phyloP scores from a whole-genome alignment of 129 eudicot species.

The Solidago caesia region DNA sequence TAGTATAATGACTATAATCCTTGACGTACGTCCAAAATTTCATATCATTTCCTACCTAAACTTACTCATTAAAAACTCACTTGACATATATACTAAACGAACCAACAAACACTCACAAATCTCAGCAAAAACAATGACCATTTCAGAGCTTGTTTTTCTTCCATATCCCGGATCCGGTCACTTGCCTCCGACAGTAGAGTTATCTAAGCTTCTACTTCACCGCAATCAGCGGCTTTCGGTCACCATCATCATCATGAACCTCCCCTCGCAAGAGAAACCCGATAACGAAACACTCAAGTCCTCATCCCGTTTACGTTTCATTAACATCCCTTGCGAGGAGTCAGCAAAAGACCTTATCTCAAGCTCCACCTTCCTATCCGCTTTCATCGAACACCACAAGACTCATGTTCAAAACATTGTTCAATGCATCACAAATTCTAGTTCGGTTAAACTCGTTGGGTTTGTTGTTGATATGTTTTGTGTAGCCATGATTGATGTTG shows the following conservation, averaged over 20 bases:
- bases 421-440: background rate
- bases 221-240: slow-evolving; percentile 24
- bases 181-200: slow-evolving; percentile 31
- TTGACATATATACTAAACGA: too few relatives aligned
- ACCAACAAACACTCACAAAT: too few relatives aligned
- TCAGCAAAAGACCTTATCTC: slow-evolving; percentile 21
- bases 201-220: slow-evolving; percentile 31
- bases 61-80: too few relatives aligned
- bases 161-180: slow-evolving; percentile 39
- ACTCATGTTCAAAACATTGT: slow-evolving; percentile 6
- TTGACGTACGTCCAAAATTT: too few relatives aligned
- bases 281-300: background rate
- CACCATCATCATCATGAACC: slow-evolving; percentile 30
- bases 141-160: slow-evolving; percentile 26
- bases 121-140: background rate
- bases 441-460: slow-evolving; percentile 22
- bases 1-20: too few relatives aligned
- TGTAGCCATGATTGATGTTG: slow-evolving; percentile 38
- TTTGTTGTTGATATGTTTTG: slow-evolving; percentile 42
- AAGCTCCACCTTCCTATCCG: slow-evolving; percentile 11
- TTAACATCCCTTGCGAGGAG: slow-evolving; percentile 23
- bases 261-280: slow-evolving; percentile 11
- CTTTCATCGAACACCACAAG: slow-evolving; percentile 21
- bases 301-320: slow-evolving; percentile 18
- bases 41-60: too few relatives aligned